phyloP scores from a whole-genome alignment of 192 early-diverging fungal genomes.

The Backusella liffmaniae region DNA sequence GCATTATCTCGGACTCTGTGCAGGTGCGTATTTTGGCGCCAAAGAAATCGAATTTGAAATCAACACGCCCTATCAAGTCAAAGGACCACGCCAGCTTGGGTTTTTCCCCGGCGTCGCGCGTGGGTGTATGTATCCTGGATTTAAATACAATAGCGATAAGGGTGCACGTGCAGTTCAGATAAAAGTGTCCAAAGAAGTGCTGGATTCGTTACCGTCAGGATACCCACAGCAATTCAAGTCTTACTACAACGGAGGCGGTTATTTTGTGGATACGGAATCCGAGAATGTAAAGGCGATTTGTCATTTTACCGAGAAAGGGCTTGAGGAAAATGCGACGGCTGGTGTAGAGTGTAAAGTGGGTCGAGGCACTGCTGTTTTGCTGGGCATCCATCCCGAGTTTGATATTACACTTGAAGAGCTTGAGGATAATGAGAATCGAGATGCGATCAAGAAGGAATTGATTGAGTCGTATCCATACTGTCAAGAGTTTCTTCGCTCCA shows the following conservation, averaged over 20 bases:
- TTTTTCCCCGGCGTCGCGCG: conserved; percentile 67
- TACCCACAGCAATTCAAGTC: conserved; percentile 26
- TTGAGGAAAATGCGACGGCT: conserved; percentile 46
- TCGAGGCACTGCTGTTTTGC: conserved; percentile 64
- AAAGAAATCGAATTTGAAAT: conserved; percentile 76
- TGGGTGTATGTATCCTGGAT: conserved; percentile 79
- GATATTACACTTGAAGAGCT: conserved; percentile 56
- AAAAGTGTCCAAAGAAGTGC: conserved; percentile 29
- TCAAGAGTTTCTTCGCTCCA: conserved; percentile 50
- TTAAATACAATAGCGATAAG: conserved; percentile 79
- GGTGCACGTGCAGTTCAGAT: conserved; percentile 67
- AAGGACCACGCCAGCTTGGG: conserved; percentile 70
- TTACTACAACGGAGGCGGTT: conserved; percentile 77
- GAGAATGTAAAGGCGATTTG: conserved; percentile 40
- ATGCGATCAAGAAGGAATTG: conserved; percentile 48
- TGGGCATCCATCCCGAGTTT: conserved; percentile 86
- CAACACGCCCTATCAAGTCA: conserved; percentile 50
- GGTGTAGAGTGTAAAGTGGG: conserved; percentile 71
- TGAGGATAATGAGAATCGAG: conserved; percentile 46
- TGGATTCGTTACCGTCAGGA: neutral
- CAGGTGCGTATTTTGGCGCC: conserved; percentile 83
- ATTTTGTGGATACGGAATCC: conserved; percentile 49
- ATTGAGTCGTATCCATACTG: conserved; percentile 48
- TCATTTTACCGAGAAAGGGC: conserved; percentile 37
- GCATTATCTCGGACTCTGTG: conserved; percentile 89